Percentiles rank a stretch among this genome's conserved stretches.
Conservation (phyloP, 257 asterid species). For the Dorcoceras hygrometricum region DNA sequence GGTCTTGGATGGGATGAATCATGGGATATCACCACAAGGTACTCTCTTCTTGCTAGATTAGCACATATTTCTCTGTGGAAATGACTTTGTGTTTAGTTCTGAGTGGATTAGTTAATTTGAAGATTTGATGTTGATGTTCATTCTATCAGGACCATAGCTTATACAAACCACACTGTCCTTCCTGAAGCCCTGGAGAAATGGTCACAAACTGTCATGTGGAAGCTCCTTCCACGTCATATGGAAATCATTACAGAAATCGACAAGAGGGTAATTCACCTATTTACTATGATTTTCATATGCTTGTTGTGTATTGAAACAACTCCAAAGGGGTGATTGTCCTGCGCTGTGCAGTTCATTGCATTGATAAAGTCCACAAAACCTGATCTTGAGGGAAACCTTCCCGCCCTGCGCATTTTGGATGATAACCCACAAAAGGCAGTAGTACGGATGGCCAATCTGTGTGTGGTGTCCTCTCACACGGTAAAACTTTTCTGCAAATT, state of each 20-base stretch:
- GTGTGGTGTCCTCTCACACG: slow-evolving; percentile 92
- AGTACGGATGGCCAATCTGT: slow-evolving; percentile 98
- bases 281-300: neutral
- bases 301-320: slow-evolving; percentile 9
- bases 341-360: slow-evolving; percentile 62
- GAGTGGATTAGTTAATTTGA: slow-evolving; percentile 14
- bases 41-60: slow-evolving; percentile 23
- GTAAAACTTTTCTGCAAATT: slow-evolving; percentile 48
- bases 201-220: slow-evolving; percentile 99
- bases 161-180: slow-evolving; percentile 96
- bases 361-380: slow-evolving; percentile 66
- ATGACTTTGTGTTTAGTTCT: slow-evolving; percentile 24
- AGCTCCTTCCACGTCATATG: slow-evolving; percentile 99
- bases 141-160: slow-evolving; percentile 80
- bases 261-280: slow-evolving; percentile 58
- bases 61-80: slow-evolving; percentile 1
- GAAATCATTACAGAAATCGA: slow-evolving; percentile 94
- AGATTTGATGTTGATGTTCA: slow-evolving; percentile 23
- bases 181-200: slow-evolving; percentile 99
- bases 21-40: slow-evolving; percentile 92
- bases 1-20: slow-evolving; percentile 99
- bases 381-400: slow-evolving; percentile 70
- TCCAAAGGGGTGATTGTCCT: slow-evolving; percentile 15
- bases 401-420: slow-evolving; percentile 73
- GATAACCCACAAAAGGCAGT: slow-evolving; percentile 79